A percentile compares a stretch with the other conserved stretches of the same genome.
These are phyloP conservation scores for Galeopsis tetrahit DNA, from an alignment of 257 asterid genomes.

Conservation along the genomic window DNA sequence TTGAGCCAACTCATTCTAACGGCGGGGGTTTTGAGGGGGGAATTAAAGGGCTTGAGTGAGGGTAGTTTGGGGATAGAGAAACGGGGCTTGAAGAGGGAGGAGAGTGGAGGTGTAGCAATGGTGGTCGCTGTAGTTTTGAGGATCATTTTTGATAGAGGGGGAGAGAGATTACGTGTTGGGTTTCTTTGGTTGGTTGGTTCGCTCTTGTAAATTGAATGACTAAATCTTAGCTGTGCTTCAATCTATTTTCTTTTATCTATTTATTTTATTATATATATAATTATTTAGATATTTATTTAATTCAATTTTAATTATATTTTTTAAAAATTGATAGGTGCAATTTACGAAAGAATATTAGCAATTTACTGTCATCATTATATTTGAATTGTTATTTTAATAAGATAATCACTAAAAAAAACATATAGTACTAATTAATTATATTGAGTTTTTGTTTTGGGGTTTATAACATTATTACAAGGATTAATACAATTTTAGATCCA, in stretches of 20 bases:
- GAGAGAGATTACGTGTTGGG: constrained; percentile 38
- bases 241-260: not conserved
- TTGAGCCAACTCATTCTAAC: constrained; percentile 72
- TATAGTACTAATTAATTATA: too few relatives aligned
- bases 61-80: constrained; percentile 43
- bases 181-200: constrained; percentile 31
- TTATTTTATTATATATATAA: too few relatives aligned
- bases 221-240: not conserved
- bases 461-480: too few relatives aligned
- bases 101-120: constrained; percentile 40
- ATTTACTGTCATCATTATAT: too few relatives aligned
- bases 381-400: too few relatives aligned
- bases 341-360: too few relatives aligned
- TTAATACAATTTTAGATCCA: too few relatives aligned
- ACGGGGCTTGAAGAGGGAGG: constrained; percentile 44
- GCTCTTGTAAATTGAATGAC: not conserved
- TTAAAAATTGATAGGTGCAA: too few relatives aligned
- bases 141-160: constrained; percentile 46
- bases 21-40: constrained; percentile 38
- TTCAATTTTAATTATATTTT: too few relatives aligned
- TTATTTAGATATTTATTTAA: too few relatives aligned
- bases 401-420: too few relatives aligned
- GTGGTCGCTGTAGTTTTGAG: constrained; percentile 47
- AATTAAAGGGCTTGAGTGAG: constrained; percentile 38
- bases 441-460: too few relatives aligned